Evolutionary conservation across 345 rosid species (phyloP), one percentile per base, ranked within the genome.

Genomic region (Cochlearia excelsa): DNA sequence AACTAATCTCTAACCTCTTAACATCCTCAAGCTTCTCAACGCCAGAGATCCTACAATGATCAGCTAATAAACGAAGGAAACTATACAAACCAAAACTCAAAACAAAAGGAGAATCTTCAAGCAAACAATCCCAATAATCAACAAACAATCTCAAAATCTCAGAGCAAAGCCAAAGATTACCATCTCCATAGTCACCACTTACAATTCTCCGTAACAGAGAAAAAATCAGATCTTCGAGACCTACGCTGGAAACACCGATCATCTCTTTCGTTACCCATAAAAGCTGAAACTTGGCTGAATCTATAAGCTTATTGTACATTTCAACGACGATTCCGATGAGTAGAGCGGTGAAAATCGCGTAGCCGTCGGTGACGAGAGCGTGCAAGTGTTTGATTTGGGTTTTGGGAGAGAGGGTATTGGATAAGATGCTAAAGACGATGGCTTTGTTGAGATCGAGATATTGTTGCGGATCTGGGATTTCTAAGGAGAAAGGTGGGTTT

Each of bases 101-200:
- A 30, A 83, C 78, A 67, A 70, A 37, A 0, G 90, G 84, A 28
- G 67, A 58, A 59, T 84, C 93, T 50, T 83, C 78, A 5, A 88
- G 39, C 68, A 92, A 79, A 31, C 73, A 79, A 48, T 65, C 69
- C 84, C 85, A 84, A 37, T 88, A 71, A 28, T 67, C 52, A 38
- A 70, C 30, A 48, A 75, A 82, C 67, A 86, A 55, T 27, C 51
- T 76, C 49, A 74, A 90, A 59, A 83, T 43, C 73, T 83, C 96
- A 61, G 67, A 88, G 57, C 87, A 86, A 67, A 92, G 71, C 90
- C 88, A 88, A 66, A 84, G 57, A 77, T 86, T 88, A 38, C 77
- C 78, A 54, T 82, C 84, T 35, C 81, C 65, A 43, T 75, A 83
- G 69, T 92, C 98, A n/a, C 90, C 86, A 61, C 84, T 80, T 30